phyloP scores from a whole-genome alignment of 331 rosid genomes.

The Malus hybrid region DNA sequence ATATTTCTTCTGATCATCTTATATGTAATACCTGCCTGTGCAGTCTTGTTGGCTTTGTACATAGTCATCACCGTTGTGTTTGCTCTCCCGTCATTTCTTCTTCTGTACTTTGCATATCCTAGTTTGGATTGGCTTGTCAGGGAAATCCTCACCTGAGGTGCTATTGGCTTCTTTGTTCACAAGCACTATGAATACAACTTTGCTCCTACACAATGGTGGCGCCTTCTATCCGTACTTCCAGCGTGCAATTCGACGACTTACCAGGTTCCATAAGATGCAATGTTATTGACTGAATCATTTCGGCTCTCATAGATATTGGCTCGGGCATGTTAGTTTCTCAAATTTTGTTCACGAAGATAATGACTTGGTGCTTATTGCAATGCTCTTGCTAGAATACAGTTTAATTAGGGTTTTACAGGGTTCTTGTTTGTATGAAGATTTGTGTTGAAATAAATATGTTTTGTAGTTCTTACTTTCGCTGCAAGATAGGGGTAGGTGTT shows the following conservation, averaged over 20 bases:
- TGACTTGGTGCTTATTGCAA: slow-evolving; percentile 1
- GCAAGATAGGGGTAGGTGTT: not conserved
- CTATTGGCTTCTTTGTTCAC: slow-evolving; percentile 12
- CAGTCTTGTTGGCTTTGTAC: slow-evolving; percentile 78
- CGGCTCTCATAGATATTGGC: slow-evolving; percentile 15
- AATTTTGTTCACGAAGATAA: slow-evolving; percentile 1
- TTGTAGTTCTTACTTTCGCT: slow-evolving; percentile 6
- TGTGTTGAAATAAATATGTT: not conserved
- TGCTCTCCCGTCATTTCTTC: slow-evolving; percentile 88
- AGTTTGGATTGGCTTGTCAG: slow-evolving; percentile 97
- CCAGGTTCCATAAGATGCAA: slow-evolving; percentile 3
- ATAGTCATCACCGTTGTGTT: slow-evolving; percentile 73
- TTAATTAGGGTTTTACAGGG: not conserved
- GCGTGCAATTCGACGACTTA: slow-evolving; percentile 25
- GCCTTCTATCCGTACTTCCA: slow-evolving; percentile 1
- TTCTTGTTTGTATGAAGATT: slow-evolving; percentile 18
- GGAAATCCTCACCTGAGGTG: slow-evolving; percentile 69
- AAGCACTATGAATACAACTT: slow-evolving; percentile 27
- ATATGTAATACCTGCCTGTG: slow-evolving; percentile 97
- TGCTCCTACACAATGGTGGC: slow-evolving; percentile 12
- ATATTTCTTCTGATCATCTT: slow-evolving; percentile 74
- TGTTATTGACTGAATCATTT: slow-evolving; percentile 5
- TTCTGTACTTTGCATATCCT: slow-evolving; percentile 91
- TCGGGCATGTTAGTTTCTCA: slow-evolving; percentile 5
- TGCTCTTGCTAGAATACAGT: slow-evolving; percentile 5